Conservation (phyloP, 371 early-diverging fungal genomes). For the Rhizomucor pusillus region DNA sequence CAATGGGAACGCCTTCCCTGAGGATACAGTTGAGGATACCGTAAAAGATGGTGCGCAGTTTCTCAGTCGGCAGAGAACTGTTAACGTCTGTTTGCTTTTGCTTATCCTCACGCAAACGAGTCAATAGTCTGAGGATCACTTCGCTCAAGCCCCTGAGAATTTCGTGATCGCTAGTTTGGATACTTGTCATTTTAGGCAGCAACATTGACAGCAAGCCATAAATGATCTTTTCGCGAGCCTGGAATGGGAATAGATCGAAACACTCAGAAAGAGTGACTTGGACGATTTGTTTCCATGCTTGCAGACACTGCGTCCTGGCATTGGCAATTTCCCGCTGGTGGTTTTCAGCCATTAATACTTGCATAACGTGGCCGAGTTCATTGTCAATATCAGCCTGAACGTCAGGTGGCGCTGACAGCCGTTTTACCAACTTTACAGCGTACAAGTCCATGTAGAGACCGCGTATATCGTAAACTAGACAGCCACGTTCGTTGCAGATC, state of each 20-base stretch:
- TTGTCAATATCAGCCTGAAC: conserved; percentile 40
- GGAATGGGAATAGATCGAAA: conserved; percentile 58
- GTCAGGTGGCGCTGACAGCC: conserved; percentile 11
- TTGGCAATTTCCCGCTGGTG: conserved; percentile 60
- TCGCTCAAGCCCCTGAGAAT: conserved; percentile 62
- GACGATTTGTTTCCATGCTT: conserved; percentile 81
- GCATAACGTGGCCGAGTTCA: conserved; percentile 54
- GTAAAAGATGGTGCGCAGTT: conserved; percentile 53
- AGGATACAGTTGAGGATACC: conserved; percentile 69
- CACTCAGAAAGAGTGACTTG: conserved; percentile 68
- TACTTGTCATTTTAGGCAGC: conserved; percentile 51
- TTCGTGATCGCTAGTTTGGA: conserved; percentile 26
- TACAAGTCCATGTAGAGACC: conserved; percentile 38
- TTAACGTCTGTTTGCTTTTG: conserved; percentile 19
- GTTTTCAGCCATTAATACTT: conserved; percentile 59
- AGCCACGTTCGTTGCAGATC: conserved; percentile 57
- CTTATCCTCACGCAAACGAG: conserved; percentile 30
- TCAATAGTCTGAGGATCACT: conserved; percentile 56
- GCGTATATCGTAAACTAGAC: conserved; percentile 64
- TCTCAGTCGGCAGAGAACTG: conserved; percentile 52
- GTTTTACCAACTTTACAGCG: conserved; percentile 8
- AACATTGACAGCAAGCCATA: conserved; percentile 61
- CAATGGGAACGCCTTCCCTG: conserved; percentile 55
- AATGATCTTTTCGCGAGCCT: conserved; percentile 58
- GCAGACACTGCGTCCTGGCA: conserved; percentile 60